Evolutionary conservation across 352 stramenopile genomes (phyloP), one percentile per base, ranked within the genome.

Genomic region (Globisporangium canariense): DNA sequence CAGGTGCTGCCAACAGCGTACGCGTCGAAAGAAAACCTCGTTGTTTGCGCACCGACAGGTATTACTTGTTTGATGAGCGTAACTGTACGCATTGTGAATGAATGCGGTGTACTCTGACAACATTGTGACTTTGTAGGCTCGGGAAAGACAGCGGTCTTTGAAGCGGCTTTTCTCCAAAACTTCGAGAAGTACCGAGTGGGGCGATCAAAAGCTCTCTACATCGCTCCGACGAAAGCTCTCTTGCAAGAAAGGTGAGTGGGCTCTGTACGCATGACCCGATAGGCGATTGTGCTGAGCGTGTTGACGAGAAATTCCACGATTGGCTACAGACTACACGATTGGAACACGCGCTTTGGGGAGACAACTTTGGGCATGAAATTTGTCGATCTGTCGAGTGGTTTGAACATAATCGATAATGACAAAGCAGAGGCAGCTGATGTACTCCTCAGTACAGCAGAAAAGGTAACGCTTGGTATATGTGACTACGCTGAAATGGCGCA

Each of bases 1-100:
- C 68, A 64, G 22, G 74, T 81, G 54, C 61, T 87, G 55, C 67
- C 51, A 25, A 30, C 55, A 7, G 75, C 78, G 16, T 87, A 77
- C 61, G 60, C 53, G 20, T 58, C 38, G 1, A 32, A 50, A 16
- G 61, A 63, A n/a, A 83, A 79, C 40, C 70, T 87, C 52, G 58
- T 83, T 43, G 76, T 84, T 1, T 71, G 68, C 11, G 77, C 75
- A 9, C 78, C 78, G 20, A 84, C 78, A 32, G 78, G 76, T 81
- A 65, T 14, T 36, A 8, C 32, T 8, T 14, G 2, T 7, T 47
- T 10, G 11, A 14, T 20, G 16, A 18, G 16, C 45, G 38, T 25
- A 11, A 30, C 54, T 9, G 30, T 45, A n/a, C 45, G 57, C 22
- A 14, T 18, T 3, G 10, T 6, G 4, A 45, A 16, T 13, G 30